Evolutionary conservation across 2,329 filamentous ascomycete genomes (phyloP), one percentile per base, ranked within the genome.

Genomic region (Colletotrichum abscissum): DNA sequence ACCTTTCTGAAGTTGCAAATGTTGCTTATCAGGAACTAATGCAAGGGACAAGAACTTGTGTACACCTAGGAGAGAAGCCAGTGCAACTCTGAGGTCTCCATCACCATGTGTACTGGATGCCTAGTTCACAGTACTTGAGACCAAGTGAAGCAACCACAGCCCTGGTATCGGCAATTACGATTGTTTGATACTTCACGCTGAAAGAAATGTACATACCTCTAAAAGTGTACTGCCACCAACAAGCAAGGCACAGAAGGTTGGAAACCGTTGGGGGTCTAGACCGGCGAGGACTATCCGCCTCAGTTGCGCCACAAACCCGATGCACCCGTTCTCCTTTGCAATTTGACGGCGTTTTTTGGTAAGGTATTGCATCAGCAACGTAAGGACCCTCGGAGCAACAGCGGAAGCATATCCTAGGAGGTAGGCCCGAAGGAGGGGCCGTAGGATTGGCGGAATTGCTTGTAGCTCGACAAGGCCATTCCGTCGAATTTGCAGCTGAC

Each of bases 191-290:
- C 42, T 62, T 26, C 63, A 62, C n/a, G 67, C 35, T 52, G 54
- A 57, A 58, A 59, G 70, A n/a, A 69, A 30, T 33, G 28, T 57
- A 78, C 85, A 77, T 82, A 88, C 90, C 84, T 91, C 86, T n/a
- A 92, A 78, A n/a, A 92, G 79, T 28, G 89, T 90, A 75, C 87
- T 88, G 52, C 90, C 90, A 42, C 90, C 91, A 52, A 90, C 87
- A 11, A 92, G 81, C 7, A 86, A 83, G 8, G 90, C 90, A 78
- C 90, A 92, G 78, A 92, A 92, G 4, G 89, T 85, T 56, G 91
- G 89, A 77, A 92, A 92, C 9, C 90, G 85, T 73, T 87, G 86
- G 68, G 83, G 82, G 57, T 89, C 88, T 19, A 92, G 81, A 3
- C 88, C 89, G 8, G 85, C 84, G 54, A 81, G 82, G 42, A 92